A percentile compares a stretch with the other conserved stretches of the same genome.
These are phyloP conservation scores for Euphorbia tirucalli DNA, from an alignment of 345 rosid species.

Conservation along the genomic window DNA sequence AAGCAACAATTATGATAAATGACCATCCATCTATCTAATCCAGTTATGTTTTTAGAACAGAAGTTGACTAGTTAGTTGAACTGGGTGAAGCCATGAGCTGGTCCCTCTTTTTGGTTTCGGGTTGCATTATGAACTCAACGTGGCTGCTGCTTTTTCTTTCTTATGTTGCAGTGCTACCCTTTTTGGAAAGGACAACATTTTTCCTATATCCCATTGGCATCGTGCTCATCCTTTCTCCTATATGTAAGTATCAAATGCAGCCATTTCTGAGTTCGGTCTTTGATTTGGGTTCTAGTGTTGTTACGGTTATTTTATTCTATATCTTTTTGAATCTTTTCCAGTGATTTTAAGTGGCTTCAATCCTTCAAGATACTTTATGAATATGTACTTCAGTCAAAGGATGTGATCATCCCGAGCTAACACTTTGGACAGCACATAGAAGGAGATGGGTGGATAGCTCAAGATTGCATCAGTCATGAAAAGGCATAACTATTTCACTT, in stretches of 20 bases:
- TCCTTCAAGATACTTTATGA: conserved; percentile 96
- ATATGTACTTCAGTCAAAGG: conserved; percentile 78
- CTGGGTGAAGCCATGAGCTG: neutral
- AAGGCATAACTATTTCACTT: conserved; percentile 17
- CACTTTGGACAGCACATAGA: conserved; percentile 12
- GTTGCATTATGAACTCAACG: neutral
- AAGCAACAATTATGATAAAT: neutral
- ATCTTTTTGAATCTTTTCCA: conserved; percentile 35
- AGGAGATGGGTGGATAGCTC: conserved; percentile 15
- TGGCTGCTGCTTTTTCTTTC: no score
- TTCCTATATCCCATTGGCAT: conserved; percentile 92
- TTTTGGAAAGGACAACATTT: conserved; percentile 94
- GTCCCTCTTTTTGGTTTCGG: neutral
- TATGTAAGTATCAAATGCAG: conserved; percentile 54
- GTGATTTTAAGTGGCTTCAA: conserved; percentile 94
- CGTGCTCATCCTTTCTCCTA: conserved; percentile 74
- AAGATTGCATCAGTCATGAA: conserved; percentile 12
- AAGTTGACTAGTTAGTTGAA: neutral
- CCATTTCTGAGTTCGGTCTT: neutral
- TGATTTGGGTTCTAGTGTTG: neutral
- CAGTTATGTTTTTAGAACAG: neutral
- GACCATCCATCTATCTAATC: neutral
- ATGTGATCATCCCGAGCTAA: conserved; percentile 40
- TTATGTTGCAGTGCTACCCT: conserved; percentile 73
- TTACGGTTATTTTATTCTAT: neutral